Percentiles rank a stretch among this genome's conserved stretches.
Conservation (phyloP, 768 basidiomycete genomes). For the Coprinopsis strossmayeri region DNA sequence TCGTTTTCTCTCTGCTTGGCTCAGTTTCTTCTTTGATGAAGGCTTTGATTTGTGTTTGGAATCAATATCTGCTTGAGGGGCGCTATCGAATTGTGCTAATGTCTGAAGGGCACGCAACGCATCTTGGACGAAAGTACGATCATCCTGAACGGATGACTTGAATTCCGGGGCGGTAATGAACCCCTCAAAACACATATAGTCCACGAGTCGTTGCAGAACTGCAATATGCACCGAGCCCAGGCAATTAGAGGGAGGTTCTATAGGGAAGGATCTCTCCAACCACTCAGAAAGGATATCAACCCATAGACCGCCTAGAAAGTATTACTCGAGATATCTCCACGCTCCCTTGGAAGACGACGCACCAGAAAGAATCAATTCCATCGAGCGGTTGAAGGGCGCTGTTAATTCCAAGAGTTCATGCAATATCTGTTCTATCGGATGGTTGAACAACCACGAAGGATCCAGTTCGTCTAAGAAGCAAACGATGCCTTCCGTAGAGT, state of each 20-base stretch:
- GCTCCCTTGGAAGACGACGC: too few species aligned
- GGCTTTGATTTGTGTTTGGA: not conserved
- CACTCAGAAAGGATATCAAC: not conserved
- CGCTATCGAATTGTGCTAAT: too few species aligned
- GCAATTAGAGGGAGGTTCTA: not conserved
- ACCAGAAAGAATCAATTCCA: not conserved
- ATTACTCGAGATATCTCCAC: too few species aligned
- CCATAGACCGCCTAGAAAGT: not conserved
- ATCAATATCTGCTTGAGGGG: too few species aligned
- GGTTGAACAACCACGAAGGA: not conserved
- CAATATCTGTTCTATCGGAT: not conserved
- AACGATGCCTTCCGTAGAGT: not conserved
- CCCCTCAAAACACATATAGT: not conserved
- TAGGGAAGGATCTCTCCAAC: not conserved
- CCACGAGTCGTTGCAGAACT: not conserved
- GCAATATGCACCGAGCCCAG: not conserved
- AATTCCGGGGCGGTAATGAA: too few species aligned
- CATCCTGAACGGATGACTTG: not conserved
- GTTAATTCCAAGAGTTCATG: not conserved
- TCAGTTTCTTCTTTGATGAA: not conserved
- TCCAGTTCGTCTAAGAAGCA: conserved; percentile 2
- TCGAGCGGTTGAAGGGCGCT: not conserved
- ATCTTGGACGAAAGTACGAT: not conserved
- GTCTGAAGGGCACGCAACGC: too few species aligned
- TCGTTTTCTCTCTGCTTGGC: not conserved